Evolutionary conservation across 768 basidiomycete genomes (phyloP), one percentile per base, ranked within the genome.

Genomic region (Lactarius hengduanensis): DNA sequence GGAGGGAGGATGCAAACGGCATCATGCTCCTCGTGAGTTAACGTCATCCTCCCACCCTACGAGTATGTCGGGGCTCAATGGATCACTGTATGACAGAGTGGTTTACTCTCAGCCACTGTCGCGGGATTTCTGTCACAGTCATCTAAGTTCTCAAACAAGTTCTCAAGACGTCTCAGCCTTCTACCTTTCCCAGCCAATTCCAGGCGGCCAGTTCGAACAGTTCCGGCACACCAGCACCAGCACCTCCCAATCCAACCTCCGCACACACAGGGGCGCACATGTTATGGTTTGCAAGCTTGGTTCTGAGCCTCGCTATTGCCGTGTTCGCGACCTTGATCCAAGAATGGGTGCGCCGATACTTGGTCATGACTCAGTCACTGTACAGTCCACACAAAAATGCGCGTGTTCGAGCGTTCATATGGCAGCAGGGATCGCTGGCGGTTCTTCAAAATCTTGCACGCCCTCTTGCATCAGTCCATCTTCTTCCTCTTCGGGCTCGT

Each of bases 151-250:
- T 4, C 58, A 58, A n/a, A 38, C 56, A 11, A 59, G 32, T 38
- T 62, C 65, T 32, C 57, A 66, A 36, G 57, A 45, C 8, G 57
- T 54, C 61, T 40, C 65, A 1, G 65, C 60, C 4, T 66, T 62
- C 26, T 54, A 53, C 22, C 57, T 59, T 26, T 20, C 22, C 50
- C 65, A 63, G 38, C 57, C 30, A 28, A 20, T 43, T 58, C n/a
- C 47, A 50, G 38, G 50, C 47, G 18, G 40, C 57, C 32, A 54
- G 40, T 28, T 32, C 30, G 38, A 62, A 59, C 32, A 15, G 28
- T 2, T 7, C 38, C 32, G 2, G 9, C 6, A 1, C 9, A 13
- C 28, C 8, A 13, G 18, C 38, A 20, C 28, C 38, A 9, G 2
- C 10, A 0, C 40, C 57, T 10, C 57, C 65, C 1, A 40, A 32